Evolutionary conservation across 192 early-diverging fungal genomes (phyloP), one percentile per base, ranked within the genome.

Genomic region (Mortierella antarctica): DNA sequence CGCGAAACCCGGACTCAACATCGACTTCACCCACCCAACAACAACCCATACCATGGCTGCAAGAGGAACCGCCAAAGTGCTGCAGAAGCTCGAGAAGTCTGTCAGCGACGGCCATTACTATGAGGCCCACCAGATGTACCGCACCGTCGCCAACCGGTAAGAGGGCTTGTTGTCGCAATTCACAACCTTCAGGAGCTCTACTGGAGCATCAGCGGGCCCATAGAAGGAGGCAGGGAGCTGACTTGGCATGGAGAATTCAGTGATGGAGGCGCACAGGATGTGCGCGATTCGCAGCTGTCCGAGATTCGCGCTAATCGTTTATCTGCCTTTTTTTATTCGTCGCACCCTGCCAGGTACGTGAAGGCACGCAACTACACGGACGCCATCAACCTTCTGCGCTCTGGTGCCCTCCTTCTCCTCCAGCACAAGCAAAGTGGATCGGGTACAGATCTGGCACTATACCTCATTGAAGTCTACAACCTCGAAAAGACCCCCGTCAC

Each of bases 41-140:
- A 56, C 17, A 42, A 7, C 48, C 31, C 6, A 44, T 31, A 58
- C 23, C 31, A 80, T 81, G 72, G 46, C 75, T 20, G 56, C 65
- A 46, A 88, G 80, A 74, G 88, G 87, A 70, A 91, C 89, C 10
- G 85, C 89, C 63, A 91, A 89, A 55, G 83, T 90, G 51, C 89
- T 90, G 11, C 85, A 92, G 59, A 93, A 91, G 67, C 86, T 95
- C 39, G 88, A 89, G 65, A 85, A 88, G 52, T 87, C 89, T 41
- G 86, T 92, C 13, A 82, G 89, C 41, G 86, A 79, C 54, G 95
- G 93, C 47, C 95, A 97, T 85, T 97, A 96, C 86, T 98, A 98
- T 86, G 97, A 97, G 78, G 95, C 96, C 4, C 96, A 98, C 78
- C 97, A 98, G 80, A 97, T 97, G 95, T 93, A 96, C 83, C 94